These are phyloP conservation scores for Aspergillus texensis DNA, from an alignment of 2,329 filamentous ascomycete genomes.

Conservation along the genomic window DNA sequence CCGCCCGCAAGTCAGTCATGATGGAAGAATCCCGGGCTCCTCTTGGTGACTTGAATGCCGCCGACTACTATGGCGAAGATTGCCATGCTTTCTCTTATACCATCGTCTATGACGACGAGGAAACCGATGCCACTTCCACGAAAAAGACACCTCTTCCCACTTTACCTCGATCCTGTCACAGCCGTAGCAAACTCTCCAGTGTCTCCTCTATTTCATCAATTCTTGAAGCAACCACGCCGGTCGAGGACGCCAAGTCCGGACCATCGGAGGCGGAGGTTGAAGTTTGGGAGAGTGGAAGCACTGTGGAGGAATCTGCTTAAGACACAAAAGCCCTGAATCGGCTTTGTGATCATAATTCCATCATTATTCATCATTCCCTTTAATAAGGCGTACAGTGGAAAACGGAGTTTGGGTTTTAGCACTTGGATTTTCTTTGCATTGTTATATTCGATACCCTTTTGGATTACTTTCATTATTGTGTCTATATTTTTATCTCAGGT, in stretches of 20 bases:
- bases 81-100: slow-evolving; percentile 66
- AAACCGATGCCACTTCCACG: slow-evolving; percentile 18
- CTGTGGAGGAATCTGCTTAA: slow-evolving; percentile 54
- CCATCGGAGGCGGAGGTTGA: slow-evolving; percentile 61
- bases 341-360: not conserved
- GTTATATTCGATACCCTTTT: slow-evolving; percentile 4
- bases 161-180: slow-evolving; percentile 10
- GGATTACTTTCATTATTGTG: slow-evolving; percentile 3
- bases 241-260: slow-evolving; percentile 52
- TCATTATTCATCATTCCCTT: not conserved
- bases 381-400: not conserved
- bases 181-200: slow-evolving; percentile 24
- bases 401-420: not conserved
- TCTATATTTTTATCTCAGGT: not conserved
- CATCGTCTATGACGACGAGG: slow-evolving; percentile 64
- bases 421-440: not conserved
- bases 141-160: slow-evolving; percentile 20
- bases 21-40: slow-evolving; percentile 67
- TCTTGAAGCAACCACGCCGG: slow-evolving; percentile 26
- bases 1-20: slow-evolving; percentile 55
- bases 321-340: not conserved
- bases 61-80: slow-evolving; percentile 69
- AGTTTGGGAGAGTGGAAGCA: slow-evolving; percentile 71
- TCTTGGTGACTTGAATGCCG: slow-evolving; percentile 67
- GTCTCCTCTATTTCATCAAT: slow-evolving; percentile 31